Conservation (phyloP, 2,329 filamentous ascomycete species). For the Coleophoma crateriformis region DNA sequence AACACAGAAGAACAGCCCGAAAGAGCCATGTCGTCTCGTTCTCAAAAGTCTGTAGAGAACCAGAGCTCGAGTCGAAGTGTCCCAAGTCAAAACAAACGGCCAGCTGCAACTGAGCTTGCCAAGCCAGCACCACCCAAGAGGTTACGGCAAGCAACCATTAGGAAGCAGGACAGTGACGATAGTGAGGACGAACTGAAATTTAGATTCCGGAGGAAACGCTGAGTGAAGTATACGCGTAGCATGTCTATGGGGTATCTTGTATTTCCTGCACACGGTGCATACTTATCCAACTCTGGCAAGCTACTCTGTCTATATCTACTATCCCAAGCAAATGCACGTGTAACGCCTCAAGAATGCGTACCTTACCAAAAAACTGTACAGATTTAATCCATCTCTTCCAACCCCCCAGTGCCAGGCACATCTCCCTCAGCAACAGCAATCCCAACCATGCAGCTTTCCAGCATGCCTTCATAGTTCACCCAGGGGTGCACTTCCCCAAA, state of each 20-base stretch:
- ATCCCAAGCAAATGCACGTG: neutral
- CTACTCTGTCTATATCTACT: constrained; percentile 1
- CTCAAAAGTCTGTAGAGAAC: constrained; percentile 2
- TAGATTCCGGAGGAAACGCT: constrained; percentile 18
- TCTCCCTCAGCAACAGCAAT: constrained; percentile 53
- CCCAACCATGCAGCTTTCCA: constrained; percentile 57
- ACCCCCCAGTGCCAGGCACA: constrained; percentile 30
- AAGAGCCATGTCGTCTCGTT: neutral
- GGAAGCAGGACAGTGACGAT: constrained; percentile 16
- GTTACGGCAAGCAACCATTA: constrained; percentile 8
- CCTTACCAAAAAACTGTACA: neutral
- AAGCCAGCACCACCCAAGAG: constrained; percentile 21
- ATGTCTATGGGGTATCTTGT: constrained; percentile 12
- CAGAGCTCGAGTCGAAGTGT: neutral
- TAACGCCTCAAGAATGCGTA: neutral
- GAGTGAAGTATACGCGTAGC: constrained; percentile 1
- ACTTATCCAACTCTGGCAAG: neutral
- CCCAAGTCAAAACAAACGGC: constrained; percentile 13
- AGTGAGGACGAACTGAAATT: constrained; percentile 25
- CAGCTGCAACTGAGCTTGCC: constrained; percentile 12
- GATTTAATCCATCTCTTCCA: constrained; percentile 57
- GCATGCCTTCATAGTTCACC: constrained; percentile 70
- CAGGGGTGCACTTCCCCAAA: constrained; percentile 66
- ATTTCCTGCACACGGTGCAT: constrained; percentile 5
- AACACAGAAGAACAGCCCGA: neutral